Percentiles rank a stretch among this genome's conserved stretches.
Evolutionary conservation across 2,329 filamentous ascomycete species (phyloP).

Genomic region (Hypoxylon sp.): DNA sequence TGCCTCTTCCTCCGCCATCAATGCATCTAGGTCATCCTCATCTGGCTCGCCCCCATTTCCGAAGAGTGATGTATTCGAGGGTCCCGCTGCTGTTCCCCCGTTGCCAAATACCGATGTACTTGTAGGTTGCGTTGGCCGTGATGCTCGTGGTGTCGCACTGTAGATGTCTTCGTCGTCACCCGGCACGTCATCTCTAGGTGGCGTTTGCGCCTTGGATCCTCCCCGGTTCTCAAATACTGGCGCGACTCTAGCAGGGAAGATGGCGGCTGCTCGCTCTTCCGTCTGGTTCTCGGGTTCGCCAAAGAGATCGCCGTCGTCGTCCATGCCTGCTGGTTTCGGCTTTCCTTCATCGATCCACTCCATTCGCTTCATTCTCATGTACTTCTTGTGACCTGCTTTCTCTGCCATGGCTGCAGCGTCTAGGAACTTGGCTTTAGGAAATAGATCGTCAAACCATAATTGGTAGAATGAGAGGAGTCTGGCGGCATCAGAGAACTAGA

Average conservation of each 20-base stretch:
- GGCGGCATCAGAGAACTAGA: conserved; percentile 82
- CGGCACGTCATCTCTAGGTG: conserved; percentile 49
- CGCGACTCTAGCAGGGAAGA: conserved; percentile 48
- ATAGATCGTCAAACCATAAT: conserved; percentile 95
- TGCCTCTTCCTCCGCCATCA: conserved; percentile 60
- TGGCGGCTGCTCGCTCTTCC: conserved; percentile 43
- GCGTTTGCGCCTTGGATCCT: conserved; percentile 45
- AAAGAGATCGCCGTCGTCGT: conserved; percentile 45
- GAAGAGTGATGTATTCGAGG: conserved; percentile 33
- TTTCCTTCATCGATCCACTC: conserved; percentile 86
- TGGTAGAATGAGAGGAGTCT: conserved; percentile 91
- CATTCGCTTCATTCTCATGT: conserved; percentile 75
- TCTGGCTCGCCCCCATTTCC: conserved; percentile 41
- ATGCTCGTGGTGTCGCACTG: conserved; percentile 57
- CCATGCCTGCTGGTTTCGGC: conserved; percentile 52
- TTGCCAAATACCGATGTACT: conserved; percentile 32
- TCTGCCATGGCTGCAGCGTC: conserved; percentile 92
- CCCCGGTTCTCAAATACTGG: conserved; percentile 50
- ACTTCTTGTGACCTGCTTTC: conserved; percentile 87
- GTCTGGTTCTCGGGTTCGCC: conserved; percentile 39
- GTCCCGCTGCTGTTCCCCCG: background rate
- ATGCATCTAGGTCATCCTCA: conserved; percentile 59
- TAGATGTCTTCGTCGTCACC: conserved; percentile 64
- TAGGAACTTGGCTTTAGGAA: conserved; percentile 91
- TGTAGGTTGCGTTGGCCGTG: conserved; percentile 35